Evolutionary conservation across 768 basidiomycete species (phyloP).

Genomic region (Amanita jacksonii): DNA sequence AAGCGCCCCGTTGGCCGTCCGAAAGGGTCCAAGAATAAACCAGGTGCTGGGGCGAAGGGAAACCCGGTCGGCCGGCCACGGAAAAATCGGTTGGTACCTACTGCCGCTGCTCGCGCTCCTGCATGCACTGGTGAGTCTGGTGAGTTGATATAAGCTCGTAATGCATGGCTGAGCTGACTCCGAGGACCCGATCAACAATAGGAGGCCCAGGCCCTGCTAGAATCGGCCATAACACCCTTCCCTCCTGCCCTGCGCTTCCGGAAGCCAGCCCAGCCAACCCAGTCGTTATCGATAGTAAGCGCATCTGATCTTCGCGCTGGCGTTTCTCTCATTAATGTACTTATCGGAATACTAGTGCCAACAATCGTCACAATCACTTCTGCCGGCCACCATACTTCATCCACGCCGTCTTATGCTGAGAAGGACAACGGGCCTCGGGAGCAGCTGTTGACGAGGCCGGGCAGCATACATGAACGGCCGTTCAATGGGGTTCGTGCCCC

Average conservation of each 20-base stretch:
- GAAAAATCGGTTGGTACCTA: neutral
- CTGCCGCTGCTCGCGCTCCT: neutral
- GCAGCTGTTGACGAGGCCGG: neutral
- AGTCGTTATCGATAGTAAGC: constrained; percentile 5
- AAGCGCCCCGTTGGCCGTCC: constrained; percentile 1
- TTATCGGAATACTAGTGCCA: neutral
- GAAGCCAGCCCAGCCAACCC: constrained; percentile 6
- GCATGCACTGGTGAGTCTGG: neutral
- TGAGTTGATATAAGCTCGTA: neutral
- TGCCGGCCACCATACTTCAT: neutral
- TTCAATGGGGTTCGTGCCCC: neutral
- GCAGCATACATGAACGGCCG: neutral
- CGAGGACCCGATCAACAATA: neutral
- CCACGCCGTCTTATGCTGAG: neutral
- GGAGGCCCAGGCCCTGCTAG: constrained; percentile 1
- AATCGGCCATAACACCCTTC: no score
- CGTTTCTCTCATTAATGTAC: no score
- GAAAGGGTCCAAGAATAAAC: constrained; percentile 1
- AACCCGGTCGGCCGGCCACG: constrained; percentile 2
- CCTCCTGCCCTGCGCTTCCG: neutral
- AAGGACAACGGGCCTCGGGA: neutral
- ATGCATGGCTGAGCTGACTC: neutral
- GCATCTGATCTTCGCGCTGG: neutral
- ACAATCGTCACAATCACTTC: neutral
- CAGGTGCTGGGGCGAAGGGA: constrained; percentile 1